Base-by-base conservation (phyloP, 352 stramenopile genomes). In the Phytophthora litchii region DNA sequence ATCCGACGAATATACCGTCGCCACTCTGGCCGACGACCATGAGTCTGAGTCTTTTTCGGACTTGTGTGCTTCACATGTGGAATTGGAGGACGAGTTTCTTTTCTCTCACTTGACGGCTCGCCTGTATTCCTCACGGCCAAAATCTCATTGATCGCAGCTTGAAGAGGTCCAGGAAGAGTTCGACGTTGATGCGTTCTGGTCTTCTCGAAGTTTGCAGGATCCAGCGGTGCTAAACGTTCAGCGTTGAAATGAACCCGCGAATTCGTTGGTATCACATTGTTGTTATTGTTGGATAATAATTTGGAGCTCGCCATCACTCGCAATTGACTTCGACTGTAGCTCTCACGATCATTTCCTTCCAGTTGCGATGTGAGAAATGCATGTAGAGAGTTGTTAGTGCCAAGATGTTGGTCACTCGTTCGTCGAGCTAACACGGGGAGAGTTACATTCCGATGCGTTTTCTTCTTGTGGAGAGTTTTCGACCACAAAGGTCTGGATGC, bases 291-390 rank as follows among this genome's bases (percentile, higher is more conserved):
- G 12, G 32, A 34, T 17, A 21, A n/a, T 2, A 67, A 9, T 14
- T 59, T 67, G 23, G 56, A 56, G 37, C 51, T 71, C 25, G 63
- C 50, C 56, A 71, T 63, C 1, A 50, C 63, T 3, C 63, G 57
- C 17, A 71, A 25, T 23, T 64, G 63, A 16, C 43, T 67, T 2
- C 63, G 56, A 20, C 63, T 67, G 45, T 67, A 71, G 10, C 16
- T 40, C 10, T 71, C 56, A 21, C 55, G 49, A 2, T 67, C 57
- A 57, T 63, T 59, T 11, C 13, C 32, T 4, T 63, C 38, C 29
- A 70, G 34, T 36, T 52, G 44, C 13, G 37, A 41, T 8, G 54
- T 32, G 9, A 64, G 55, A n/a, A 64, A 53, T 11, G 44, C n/a
- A 17, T 55, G 37, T 34, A 71, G 23, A 20, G 57, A 56, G 16